Conservation (phyloP, 1,139 yeast species). For the Cylindricascospora bacillispora region DNA sequence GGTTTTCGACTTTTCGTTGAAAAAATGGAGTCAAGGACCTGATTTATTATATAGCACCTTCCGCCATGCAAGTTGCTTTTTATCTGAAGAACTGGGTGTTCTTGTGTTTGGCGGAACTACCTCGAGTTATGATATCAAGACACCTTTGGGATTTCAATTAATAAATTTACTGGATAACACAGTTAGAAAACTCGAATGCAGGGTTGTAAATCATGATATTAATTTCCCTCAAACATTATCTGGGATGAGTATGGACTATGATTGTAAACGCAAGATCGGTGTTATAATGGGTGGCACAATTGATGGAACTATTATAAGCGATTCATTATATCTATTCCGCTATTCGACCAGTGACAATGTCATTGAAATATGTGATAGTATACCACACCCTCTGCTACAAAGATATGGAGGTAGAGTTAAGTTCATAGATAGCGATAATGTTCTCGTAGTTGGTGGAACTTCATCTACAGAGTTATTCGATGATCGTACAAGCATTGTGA, state of each 20-base stretch:
- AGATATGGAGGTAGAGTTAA: constrained; percentile 38
- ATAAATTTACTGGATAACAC: not conserved
- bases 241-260: constrained; percentile 11
- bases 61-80: constrained; percentile 43
- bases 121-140: too few species aligned
- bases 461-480: constrained; percentile 31
- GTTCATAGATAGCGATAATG: constrained; percentile 19
- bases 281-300: constrained; percentile 14
- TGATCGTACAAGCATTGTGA: constrained; percentile 29
- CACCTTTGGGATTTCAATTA: not conserved
- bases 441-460: constrained; percentile 53
- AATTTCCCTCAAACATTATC: constrained; percentile 1
- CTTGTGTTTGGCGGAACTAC: constrained; percentile 46
- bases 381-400: too few species aligned
- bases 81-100: constrained; percentile 26
- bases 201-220: constrained; percentile 2
- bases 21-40: constrained; percentile 29
- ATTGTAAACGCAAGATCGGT: constrained; percentile 5
- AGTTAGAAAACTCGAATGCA: too few species aligned
- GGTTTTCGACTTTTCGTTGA: constrained; percentile 15
- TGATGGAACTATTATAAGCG: constrained; percentile 16
- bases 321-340: constrained; percentile 13
- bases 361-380: too few species aligned
- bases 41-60: constrained; percentile 35
- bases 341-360: too few species aligned